phyloP scores from a whole-genome alignment of 73 alveolate genomes.

The Blepharisma stoltei region DNA sequence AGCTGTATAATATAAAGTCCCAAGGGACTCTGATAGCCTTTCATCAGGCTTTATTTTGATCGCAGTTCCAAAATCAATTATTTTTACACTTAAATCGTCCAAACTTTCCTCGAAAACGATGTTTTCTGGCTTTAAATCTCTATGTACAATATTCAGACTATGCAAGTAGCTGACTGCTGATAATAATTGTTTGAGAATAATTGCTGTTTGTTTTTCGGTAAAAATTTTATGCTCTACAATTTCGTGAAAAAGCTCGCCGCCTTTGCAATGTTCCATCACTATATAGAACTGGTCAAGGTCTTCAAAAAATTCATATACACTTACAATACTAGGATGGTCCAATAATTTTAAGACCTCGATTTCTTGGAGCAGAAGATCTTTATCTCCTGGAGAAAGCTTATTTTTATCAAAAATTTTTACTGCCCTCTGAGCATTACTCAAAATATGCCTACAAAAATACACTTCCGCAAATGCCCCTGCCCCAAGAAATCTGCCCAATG shows the following conservation, averaged over 20 bases:
- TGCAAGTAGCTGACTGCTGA: slow-evolving; percentile 76
- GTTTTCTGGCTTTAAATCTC: slow-evolving; percentile 74
- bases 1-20: slow-evolving; percentile 21
- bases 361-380: slow-evolving; percentile 25
- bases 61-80: neutral
- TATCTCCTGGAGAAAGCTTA: neutral
- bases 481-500: neutral
- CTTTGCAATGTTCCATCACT: slow-evolving; percentile 85
- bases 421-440: neutral
- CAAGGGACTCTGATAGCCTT: neutral
- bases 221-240: slow-evolving; percentile 77
- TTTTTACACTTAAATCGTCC: slow-evolving; percentile 18
- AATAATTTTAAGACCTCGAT: slow-evolving; percentile 42
- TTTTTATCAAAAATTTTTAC: slow-evolving; percentile 13
- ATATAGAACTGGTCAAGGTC: slow-evolving; percentile 69
- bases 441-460: neutral
- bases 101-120: neutral
- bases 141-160: slow-evolving; percentile 59
- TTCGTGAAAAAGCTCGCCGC: slow-evolving; percentile 82
- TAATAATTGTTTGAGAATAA: slow-evolving; percentile 59
- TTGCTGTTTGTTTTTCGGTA: slow-evolving; percentile 72
- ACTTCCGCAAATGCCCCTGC: slow-evolving; percentile 30
- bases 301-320: slow-evolving; percentile 81
- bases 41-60: neutral
- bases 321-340: slow-evolving; percentile 58